Base-by-base conservation (phyloP, 1,284 basidiomycete genomes). In the Rhodotorula sp. region DNA sequence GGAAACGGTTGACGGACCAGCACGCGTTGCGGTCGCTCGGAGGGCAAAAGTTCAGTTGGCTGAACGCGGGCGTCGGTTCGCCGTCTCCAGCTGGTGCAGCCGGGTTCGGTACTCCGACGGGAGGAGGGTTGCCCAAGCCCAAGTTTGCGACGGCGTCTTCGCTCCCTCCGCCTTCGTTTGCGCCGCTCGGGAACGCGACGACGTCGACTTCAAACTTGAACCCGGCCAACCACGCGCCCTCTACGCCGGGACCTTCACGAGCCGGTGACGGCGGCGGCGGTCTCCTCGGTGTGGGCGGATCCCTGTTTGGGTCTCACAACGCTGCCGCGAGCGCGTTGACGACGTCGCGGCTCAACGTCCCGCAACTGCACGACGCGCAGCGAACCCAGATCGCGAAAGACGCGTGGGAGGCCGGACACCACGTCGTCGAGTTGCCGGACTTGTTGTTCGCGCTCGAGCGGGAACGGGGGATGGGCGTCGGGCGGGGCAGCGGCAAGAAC, bases 21-120 rank as follows among this genome's bases (percentile, higher is more conserved):
- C 90, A 90, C 7, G 91, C 92, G n/a, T 89, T 87, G 76, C 90
- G 91, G 79, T 90, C 90, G 3, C 89, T 91, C n/a, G 91, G 91
- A 0, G 78, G 77, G 3, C 82, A 83, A 64, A 87, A 89, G 80
- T 93, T 92, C 78, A 85, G 90, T 21, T 93, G 91, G 92, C 91
- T 93, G 88, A 91, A 84, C 26, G 86, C 70, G 18, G 68, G 70
- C 82, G 58, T 79, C 83, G 46, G 74, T 78, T 10, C 79, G 2
- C 74, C 76, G 12, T 67, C 75, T 1, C 68, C 69, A 0, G 61
- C 69, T 4, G 66, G 59, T 10, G 57, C 39, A 10, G 43, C n/a
- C 15, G 26, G 47, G n/a, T 39, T 49, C 21, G 64, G 68, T 14
- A 31, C 52, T 15, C 29, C 47, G 20, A 39, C 48, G 20, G 61